A percentile compares a stretch with the other conserved stretches of the same genome.
These are phyloP conservation scores for Suhomyces faveliae DNA, from an alignment of 805 yeast species.

Conservation along the genomic window DNA sequence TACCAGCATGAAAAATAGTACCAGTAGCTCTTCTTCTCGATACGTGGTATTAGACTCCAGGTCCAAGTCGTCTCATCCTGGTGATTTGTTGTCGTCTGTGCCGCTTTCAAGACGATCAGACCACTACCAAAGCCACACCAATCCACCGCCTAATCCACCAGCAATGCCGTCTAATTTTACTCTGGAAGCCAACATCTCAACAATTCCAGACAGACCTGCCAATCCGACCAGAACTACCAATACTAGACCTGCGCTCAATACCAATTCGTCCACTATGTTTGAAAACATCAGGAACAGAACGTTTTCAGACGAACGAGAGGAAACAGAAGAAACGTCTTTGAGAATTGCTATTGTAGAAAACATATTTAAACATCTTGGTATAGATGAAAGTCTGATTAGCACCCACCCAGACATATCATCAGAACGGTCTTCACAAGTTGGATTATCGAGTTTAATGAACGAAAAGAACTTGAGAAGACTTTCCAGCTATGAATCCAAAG, in stretches of 20 bases:
- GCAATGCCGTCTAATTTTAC: conserved; percentile 4
- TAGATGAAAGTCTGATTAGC: conserved; percentile 28
- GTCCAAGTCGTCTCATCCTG: conserved; percentile 65
- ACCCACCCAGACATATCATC: conserved; percentile 17
- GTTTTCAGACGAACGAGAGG: conserved; percentile 59
- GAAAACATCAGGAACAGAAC: conserved; percentile 27
- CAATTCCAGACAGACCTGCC: neutral
- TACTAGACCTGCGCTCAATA: neutral
- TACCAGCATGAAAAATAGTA: neutral
- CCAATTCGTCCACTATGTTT: neutral
- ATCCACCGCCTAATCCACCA: conserved; percentile 4
- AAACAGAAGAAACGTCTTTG: conserved; percentile 65
- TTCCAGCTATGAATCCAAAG: conserved; percentile 18
- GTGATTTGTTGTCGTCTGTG: conserved; percentile 79
- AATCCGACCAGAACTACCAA: too few species aligned
- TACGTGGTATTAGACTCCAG: conserved; percentile 50
- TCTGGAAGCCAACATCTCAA: conserved; percentile 6
- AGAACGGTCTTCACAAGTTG: conserved; percentile 29
- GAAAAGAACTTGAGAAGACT: conserved; percentile 3
- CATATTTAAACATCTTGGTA: conserved; percentile 66
- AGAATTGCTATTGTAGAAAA: conserved; percentile 68
- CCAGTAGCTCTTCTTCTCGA: conserved; percentile 26
- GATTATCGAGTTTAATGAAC: conserved; percentile 23
- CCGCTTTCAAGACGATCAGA: conserved; percentile 55
- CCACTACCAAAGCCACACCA: conserved; percentile 21